Base-by-base conservation (phyloP, 495 filamentous ascomycete genomes). In the Xylaria palmicola region DNA sequence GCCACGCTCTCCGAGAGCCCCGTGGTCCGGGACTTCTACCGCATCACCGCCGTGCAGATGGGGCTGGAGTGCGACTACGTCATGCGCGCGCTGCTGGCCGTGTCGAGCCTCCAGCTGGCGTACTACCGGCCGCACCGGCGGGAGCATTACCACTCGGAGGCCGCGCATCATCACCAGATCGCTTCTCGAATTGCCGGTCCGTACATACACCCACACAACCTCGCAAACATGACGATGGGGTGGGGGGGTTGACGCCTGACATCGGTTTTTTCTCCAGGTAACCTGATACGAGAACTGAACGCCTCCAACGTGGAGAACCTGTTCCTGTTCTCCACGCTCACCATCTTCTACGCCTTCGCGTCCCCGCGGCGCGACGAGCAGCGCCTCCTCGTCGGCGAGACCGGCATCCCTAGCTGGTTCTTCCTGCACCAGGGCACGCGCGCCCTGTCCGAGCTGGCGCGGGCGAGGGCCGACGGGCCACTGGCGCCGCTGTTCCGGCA, bases 21-120 rank as follows among this genome's bases (percentile, higher is more conserved):
- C 0, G 55, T 41, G 8, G 30, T 80, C 22, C 65, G 68, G 45
- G 62, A 67, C 37, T 72, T 78, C 39, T 78, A 72, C 69, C 66
- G 73, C n/a, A 65, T 73, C 7, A 64, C 61, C 19, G 69, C 74
- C 15, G 72, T 74, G 26, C 41, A 69, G 30, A 55, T 79, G 41
- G 84, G 79, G 3, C 68, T 85, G 1, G 53, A 65, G 22, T 76
- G 81, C 62, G 77, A 80, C 54, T 85, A 83, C 63, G 72, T 86
- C 22, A 80, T 86, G 77, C 77, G 79, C 37, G 77, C 82, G 37
- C 75, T 87, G 10, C 71, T 87, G 32, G 79, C 81, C 12, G 58
- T 85, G 17, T 80, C 79, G 4, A 77, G 82, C 6, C 69, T 86
- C 27, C 84, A 87, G 61, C 73, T 84, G 0, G 83, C 83, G 60